These are phyloP conservation scores for Aotearoamyces nothofagi DNA, from an alignment of 2,329 filamentous ascomycete species.

Conservation along the genomic window DNA sequence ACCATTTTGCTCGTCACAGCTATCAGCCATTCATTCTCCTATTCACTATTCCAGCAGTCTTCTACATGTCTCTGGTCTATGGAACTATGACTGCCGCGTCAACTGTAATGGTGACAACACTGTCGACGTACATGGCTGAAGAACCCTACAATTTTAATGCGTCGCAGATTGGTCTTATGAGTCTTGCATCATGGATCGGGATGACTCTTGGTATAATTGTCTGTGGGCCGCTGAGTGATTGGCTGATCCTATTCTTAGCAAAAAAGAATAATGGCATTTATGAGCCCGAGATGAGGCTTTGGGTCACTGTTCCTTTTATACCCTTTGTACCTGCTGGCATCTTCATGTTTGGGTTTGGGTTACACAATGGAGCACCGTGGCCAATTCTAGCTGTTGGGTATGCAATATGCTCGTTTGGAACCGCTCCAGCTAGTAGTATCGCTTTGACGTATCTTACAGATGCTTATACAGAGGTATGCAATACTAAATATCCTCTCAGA, in stretches of 20 bases:
- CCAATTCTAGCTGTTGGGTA: constrained; percentile 24
- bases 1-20: too few species aligned
- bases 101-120: constrained; percentile 30
- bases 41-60: constrained; percentile 21
- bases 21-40: too few species aligned
- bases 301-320: constrained; percentile 8
- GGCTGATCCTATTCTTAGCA: constrained; percentile 20
- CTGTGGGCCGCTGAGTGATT: constrained; percentile 30
- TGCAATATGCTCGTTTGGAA: constrained; percentile 23
- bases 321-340: constrained; percentile 5
- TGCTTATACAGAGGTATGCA: constrained; percentile 20
- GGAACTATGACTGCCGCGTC: constrained; percentile 26
- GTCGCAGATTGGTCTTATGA: constrained; percentile 32
- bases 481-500: constrained; percentile 1
- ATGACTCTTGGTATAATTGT: constrained; percentile 28
- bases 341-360: constrained; percentile 11
- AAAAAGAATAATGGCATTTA: constrained; percentile 20
- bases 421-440: constrained; percentile 18
- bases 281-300: constrained; percentile 19
- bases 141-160: constrained; percentile 27
- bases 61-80: constrained; percentile 24
- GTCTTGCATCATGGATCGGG: constrained; percentile 31
- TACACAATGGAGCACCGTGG: constrained; percentile 9
- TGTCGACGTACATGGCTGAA: constrained; percentile 24
- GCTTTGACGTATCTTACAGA: constrained; percentile 25